A percentile compares a stretch with the other conserved stretches of the same genome.
phyloP scores from a whole-genome alignment of 2,329 filamentous ascomycete species.

The Myriosclerotinia curreyana region DNA sequence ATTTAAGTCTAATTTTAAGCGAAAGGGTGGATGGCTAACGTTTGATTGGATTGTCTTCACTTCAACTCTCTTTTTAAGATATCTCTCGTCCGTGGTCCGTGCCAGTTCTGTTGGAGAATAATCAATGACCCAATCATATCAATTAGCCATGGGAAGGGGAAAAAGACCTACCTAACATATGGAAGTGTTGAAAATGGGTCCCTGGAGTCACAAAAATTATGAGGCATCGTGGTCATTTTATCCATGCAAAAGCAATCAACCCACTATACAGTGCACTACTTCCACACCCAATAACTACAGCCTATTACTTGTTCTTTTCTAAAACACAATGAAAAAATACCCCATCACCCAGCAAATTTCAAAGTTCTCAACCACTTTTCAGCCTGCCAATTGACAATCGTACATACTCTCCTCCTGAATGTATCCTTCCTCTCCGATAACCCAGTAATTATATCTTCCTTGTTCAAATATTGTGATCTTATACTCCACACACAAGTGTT shows the following conservation, averaged over 20 bases:
- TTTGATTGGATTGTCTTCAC: background rate
- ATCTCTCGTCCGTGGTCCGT: constrained; percentile 2
- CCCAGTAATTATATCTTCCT: constrained; percentile 4
- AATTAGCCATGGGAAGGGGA: background rate
- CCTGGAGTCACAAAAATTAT: background rate
- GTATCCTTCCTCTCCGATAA: background rate
- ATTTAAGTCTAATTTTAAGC: too few species aligned
- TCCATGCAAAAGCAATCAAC: constrained; percentile 5
- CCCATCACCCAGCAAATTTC: constrained; percentile 1
- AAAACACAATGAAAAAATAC: constrained; percentile 1
- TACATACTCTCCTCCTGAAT: constrained; percentile 1
- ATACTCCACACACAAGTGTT: background rate
- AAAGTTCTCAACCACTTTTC: constrained; percentile 10
- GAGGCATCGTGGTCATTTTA: constrained; percentile 1
- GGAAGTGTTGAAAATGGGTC: background rate
- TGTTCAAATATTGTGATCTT: constrained; percentile 2
- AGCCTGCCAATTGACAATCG: constrained; percentile 4
- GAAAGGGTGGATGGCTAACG: too few species aligned
- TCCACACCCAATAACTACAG: constrained; percentile 10
- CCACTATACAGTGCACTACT: background rate
- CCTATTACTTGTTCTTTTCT: background rate
- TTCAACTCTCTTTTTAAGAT: background rate
- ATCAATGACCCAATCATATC: background rate
- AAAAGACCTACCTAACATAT: background rate
- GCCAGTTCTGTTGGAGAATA: background rate